Percentiles rank a stretch among this genome's conserved stretches.
Conservation (phyloP, 2,329 filamentous ascomycete genomes). For the Shiraia sp. region DNA sequence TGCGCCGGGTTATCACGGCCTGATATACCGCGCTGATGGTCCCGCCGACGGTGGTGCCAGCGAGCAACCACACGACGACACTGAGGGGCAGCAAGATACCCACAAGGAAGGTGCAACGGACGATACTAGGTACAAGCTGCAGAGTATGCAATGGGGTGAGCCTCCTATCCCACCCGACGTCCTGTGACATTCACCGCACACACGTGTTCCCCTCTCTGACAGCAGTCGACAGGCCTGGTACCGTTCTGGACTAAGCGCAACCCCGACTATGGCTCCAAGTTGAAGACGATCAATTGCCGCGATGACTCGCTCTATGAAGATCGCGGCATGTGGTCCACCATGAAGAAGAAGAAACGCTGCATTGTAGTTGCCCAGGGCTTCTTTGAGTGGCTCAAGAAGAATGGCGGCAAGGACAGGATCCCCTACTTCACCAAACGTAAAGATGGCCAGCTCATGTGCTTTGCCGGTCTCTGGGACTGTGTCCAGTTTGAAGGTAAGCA, state of each 20-base stretch:
- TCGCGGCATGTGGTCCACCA: slow-evolving; percentile 85
- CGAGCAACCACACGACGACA: slow-evolving; percentile 13
- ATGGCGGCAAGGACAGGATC: slow-evolving; percentile 74
- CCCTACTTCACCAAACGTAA: slow-evolving; percentile 83
- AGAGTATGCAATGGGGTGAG: slow-evolving; percentile 88
- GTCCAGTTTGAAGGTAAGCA: slow-evolving; percentile 73
- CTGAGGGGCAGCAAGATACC: slow-evolving; percentile 1
- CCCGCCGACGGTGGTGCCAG: slow-evolving; percentile 58
- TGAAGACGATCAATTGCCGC: slow-evolving; percentile 94
- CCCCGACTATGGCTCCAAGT: slow-evolving; percentile 73
- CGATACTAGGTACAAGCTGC: slow-evolving; percentile 73
- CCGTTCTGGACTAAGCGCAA: slow-evolving; percentile 91
- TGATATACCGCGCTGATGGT: slow-evolving; percentile 80
- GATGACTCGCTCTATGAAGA: slow-evolving; percentile 79
- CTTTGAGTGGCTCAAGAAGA: slow-evolving; percentile 92
- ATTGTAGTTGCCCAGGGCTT: slow-evolving; percentile 89
- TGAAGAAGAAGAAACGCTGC: slow-evolving; percentile 89
- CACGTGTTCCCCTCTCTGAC: slow-evolving; percentile 15
- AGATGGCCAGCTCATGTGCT: slow-evolving; percentile 82
- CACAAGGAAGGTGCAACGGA: slow-evolving; percentile 17
- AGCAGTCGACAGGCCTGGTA: slow-evolving; percentile 61
- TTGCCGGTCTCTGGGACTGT: slow-evolving; percentile 91
- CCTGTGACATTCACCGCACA: slow-evolving; percentile 1
- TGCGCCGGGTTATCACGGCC: slow-evolving; percentile 80
- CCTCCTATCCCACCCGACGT: slow-evolving; percentile 3